phyloP scores from a whole-genome alignment of 179 eudicot species.

The Drosera spatulata region DNA sequence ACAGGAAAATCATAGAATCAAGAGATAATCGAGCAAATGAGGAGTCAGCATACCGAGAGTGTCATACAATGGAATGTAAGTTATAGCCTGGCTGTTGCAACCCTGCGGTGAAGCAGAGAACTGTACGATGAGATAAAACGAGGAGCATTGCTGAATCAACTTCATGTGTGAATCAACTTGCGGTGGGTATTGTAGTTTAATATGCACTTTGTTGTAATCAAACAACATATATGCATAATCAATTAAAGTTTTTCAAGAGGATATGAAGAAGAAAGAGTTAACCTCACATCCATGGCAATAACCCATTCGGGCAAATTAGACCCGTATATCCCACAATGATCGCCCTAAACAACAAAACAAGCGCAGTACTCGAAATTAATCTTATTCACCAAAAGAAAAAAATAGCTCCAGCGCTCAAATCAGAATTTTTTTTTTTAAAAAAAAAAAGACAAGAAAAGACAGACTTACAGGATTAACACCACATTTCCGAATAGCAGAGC shows the following conservation, averaged over 20 bases:
- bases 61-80: constrained; percentile 84
- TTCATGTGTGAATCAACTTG: too few relatives aligned
- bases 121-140: neutral
- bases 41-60: constrained; percentile 55
- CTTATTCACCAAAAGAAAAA: too few relatives aligned
- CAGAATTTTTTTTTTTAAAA: too few relatives aligned
- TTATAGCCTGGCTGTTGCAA: constrained; percentile 74
- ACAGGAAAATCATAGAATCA: neutral
- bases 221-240: too few relatives aligned
- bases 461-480: constrained; percentile 71
- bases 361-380: neutral
- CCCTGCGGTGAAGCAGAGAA: constrained; percentile 37
- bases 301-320: constrained; percentile 92
- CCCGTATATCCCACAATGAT: constrained; percentile 85
- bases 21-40: neutral
- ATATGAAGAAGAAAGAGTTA: too few relatives aligned
- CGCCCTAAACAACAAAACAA: constrained; percentile 40
- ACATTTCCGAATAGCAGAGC: constrained; percentile 56
- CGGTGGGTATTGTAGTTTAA: too few relatives aligned
- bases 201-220: too few relatives aligned
- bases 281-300: constrained; percentile 75
- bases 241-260: too few relatives aligned
- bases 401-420: too few relatives aligned
- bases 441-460: neutral
- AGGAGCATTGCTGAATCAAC: too few relatives aligned